Percentiles rank a stretch among this genome's conserved stretches.
Evolutionary conservation across 108 stramenopile species (phyloP).

Genomic region (Cylindrotheca closterium): DNA sequence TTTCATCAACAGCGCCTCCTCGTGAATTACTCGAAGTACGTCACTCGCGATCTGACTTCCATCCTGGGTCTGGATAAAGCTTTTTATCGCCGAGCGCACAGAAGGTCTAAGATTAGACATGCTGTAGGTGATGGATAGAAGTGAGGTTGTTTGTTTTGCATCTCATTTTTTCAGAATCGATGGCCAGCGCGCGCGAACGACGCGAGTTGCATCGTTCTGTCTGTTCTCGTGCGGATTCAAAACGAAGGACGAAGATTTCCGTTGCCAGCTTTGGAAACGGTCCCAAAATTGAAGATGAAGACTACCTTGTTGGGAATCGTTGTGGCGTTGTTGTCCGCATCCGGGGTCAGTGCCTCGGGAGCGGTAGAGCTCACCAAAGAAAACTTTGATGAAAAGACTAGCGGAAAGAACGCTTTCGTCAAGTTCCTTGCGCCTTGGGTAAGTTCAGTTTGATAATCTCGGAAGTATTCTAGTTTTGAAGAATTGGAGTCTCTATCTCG

Average conservation of each 20-base stretch:
- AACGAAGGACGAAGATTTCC: too few species aligned
- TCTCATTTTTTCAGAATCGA: too few species aligned
- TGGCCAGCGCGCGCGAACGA: too few species aligned
- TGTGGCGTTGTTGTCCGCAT: constrained; percentile 4
- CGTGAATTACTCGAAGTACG: constrained; percentile 63
- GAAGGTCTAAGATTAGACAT: constrained; percentile 28
- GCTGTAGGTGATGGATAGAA: too few species aligned
- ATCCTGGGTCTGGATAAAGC: constrained; percentile 22
- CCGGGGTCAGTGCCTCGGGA: constrained; percentile 19
- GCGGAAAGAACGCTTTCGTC: constrained; percentile 47
- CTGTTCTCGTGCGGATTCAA: too few species aligned
- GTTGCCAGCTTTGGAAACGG: too few species aligned
- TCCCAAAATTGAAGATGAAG: too few species aligned
- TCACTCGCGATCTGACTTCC: constrained; percentile 33
- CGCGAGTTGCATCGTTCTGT: too few species aligned
- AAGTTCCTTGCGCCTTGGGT: constrained; percentile 54
- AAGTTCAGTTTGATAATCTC: constrained; percentile 16
- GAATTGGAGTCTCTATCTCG: too few species aligned
- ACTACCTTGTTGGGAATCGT: constrained; percentile 1
- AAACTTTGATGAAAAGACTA: constrained; percentile 24
- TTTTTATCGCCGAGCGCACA: constrained; percentile 19
- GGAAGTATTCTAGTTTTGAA: too few species aligned
- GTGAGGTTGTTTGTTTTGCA: too few species aligned
- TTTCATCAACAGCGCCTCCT: constrained; percentile 53
- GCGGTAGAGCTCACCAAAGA: constrained; percentile 27